Conservation (phyloP, 768 basidiomycete species). For the Pulveroboletus sp. region DNA sequence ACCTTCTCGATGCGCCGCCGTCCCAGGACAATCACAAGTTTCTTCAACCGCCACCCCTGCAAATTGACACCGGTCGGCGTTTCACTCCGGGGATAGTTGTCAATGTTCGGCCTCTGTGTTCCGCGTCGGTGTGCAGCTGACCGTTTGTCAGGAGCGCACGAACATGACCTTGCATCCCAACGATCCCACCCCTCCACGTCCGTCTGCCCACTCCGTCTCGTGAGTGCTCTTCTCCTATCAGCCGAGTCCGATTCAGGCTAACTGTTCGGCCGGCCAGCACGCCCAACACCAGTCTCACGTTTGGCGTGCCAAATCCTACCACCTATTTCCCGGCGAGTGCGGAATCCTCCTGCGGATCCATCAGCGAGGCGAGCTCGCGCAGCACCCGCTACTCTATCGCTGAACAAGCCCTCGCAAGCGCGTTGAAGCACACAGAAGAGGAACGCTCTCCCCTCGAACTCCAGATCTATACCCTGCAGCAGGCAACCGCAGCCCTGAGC, state of each 20-base stretch:
- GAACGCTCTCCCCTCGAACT: conserved; percentile 41
- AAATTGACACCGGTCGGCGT: conserved; percentile 13
- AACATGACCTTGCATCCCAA: conserved; percentile 13
- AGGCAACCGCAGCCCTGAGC: conserved; percentile 40
- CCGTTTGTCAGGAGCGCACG: conserved; percentile 19
- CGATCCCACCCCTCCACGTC: background rate
- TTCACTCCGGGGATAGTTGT: conserved; percentile 3
- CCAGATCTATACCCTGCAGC: conserved; percentile 44
- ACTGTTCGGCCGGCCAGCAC: conserved; percentile 17
- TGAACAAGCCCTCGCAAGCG: conserved; percentile 39
- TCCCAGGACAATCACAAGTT: background rate
- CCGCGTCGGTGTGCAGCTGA: background rate
- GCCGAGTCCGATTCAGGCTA: conserved; percentile 12
- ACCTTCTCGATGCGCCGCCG: conserved; percentile 13
- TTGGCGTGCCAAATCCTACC: conserved; percentile 17
- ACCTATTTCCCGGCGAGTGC: conserved; percentile 1
- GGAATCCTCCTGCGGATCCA: conserved; percentile 28
- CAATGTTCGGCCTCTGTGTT: conserved; percentile 8
- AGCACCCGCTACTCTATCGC: conserved; percentile 42
- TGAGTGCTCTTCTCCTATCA: conserved; percentile 21
- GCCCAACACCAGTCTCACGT: conserved; percentile 16
- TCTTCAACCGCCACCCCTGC: conserved; percentile 13
- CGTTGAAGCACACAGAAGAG: conserved; percentile 32
- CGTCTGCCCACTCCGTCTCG: conserved; percentile 3
- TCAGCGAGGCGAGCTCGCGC: conserved; percentile 27